Conservation (phyloP, 441 rosid species). For the Codiaeum variegatum region DNA sequence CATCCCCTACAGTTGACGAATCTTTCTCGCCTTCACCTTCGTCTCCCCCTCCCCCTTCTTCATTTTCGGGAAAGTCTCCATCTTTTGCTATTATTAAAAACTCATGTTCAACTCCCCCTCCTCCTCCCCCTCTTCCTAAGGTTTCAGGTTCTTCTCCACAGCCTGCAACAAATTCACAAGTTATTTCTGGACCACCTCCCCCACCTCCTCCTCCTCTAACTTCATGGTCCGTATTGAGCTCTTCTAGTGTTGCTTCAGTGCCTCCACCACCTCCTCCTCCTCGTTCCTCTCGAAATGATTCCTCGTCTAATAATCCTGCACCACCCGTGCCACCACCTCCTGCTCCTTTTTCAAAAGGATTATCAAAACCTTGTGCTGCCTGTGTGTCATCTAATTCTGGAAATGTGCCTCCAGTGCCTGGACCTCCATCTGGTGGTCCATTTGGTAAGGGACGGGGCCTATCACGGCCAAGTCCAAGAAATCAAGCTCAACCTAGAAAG, state of each 20-base stretch:
- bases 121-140: conserved; percentile 30
- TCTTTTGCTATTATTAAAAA: conserved; percentile 25
- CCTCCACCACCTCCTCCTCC: conserved; percentile 36
- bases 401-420: conserved; percentile 65
- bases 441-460: conserved; percentile 55
- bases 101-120: conserved; percentile 31
- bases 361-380: conserved; percentile 23
- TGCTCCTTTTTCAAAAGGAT: conserved; percentile 42
- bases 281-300: conserved; percentile 14
- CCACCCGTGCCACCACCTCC: conserved; percentile 72
- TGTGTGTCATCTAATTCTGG: conserved; percentile 36
- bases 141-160: conserved; percentile 34
- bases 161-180: conserved; percentile 18
- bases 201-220: conserved; percentile 53
- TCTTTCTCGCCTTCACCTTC: neutral
- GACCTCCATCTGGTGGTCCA: conserved; percentile 47
- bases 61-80: conserved; percentile 18
- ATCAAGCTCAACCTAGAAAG: conserved; percentile 55
- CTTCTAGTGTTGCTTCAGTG: conserved; percentile 24
- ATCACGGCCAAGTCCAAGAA: conserved; percentile 44
- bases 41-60: conserved; percentile 23
- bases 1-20: conserved; percentile 14
- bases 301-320: conserved; percentile 19
- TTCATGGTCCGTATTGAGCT: conserved; percentile 26
- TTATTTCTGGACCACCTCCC: conserved; percentile 18